These are phyloP conservation scores for Lentinula sp. DNA, from an alignment of 768 basidiomycete species.

Conservation along the genomic window DNA sequence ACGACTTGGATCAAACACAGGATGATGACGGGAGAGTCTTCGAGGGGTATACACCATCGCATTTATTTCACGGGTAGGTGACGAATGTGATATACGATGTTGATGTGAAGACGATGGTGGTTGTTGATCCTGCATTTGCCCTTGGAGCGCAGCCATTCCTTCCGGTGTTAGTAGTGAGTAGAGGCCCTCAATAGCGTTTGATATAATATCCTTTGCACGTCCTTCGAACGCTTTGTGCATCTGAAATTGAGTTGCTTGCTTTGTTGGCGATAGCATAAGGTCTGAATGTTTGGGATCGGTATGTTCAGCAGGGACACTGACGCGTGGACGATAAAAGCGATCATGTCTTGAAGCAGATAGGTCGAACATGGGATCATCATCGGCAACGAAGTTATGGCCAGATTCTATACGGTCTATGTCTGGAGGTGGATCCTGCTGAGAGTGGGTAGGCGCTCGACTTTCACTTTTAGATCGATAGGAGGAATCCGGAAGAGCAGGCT, in stretches of 20 bases:
- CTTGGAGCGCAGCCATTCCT: background rate
- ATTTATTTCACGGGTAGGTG: background rate
- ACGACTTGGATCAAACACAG: background rate
- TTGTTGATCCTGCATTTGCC: background rate
- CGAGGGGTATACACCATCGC: background rate
- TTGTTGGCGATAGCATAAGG: too few relatives aligned
- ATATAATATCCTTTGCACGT: background rate
- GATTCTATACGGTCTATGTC: background rate
- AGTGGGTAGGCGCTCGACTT: background rate
- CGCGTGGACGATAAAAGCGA: background rate
- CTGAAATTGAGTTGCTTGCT: background rate
- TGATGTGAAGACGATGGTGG: background rate
- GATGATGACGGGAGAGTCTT: background rate
- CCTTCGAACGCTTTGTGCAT: background rate
- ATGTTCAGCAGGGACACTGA: background rate
- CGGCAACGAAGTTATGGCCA: background rate
- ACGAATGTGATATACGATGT: background rate
- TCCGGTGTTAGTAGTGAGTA: constrained; percentile 1
- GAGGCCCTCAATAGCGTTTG: background rate
- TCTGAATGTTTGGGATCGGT: background rate
- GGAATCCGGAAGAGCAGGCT: background rate
- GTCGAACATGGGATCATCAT: background rate
- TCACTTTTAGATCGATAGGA: background rate
- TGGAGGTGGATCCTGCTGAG: background rate
- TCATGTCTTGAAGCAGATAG: background rate